Conservation (phyloP, 1,284 basidiomycete genomes). For the Cystobasidium sp. region DNA sequence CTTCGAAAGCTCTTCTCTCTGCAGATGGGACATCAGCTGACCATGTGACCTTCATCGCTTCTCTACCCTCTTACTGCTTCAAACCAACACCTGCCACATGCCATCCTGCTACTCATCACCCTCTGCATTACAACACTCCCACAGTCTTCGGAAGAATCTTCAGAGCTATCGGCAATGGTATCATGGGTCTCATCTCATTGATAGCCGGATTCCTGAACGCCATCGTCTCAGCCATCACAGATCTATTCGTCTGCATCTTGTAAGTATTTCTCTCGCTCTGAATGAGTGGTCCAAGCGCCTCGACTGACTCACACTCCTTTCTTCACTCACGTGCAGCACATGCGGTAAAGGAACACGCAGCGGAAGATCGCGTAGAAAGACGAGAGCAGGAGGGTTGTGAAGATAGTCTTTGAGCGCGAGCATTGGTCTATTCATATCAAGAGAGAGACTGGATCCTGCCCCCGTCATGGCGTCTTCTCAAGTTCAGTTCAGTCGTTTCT, state of each 20-base stretch:
- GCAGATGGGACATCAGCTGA: background rate
- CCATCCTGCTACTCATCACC: background rate
- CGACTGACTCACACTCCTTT: background rate
- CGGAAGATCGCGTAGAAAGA: slow-evolving; percentile 5
- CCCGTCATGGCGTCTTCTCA: too few relatives aligned
- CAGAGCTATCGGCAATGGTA: slow-evolving; percentile 39
- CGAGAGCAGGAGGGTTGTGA: slow-evolving; percentile 24
- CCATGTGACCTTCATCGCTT: background rate
- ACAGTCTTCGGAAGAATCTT: slow-evolving; percentile 43
- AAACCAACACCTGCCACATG: background rate
- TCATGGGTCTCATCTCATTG: slow-evolving; percentile 39
- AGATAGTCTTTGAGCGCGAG: too few relatives aligned
- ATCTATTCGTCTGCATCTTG: slow-evolving; percentile 32
- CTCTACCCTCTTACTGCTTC: background rate
- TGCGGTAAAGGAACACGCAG: slow-evolving; percentile 27
- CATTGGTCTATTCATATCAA: too few relatives aligned
- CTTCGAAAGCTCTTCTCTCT: background rate
- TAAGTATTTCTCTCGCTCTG: background rate
- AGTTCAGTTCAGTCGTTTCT: too few relatives aligned
- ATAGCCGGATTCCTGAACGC: slow-evolving; percentile 41
- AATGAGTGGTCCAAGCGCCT: background rate
- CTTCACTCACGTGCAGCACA: slow-evolving; percentile 11
- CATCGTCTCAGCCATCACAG: slow-evolving; percentile 42
- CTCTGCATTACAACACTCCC: background rate
- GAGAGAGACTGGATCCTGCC: too few relatives aligned